A percentile compares a stretch with the other conserved stretches of the same genome.
Conservation (phyloP, 2,329 filamentous ascomycete species). For the Colletotrichum falcatum region DNA sequence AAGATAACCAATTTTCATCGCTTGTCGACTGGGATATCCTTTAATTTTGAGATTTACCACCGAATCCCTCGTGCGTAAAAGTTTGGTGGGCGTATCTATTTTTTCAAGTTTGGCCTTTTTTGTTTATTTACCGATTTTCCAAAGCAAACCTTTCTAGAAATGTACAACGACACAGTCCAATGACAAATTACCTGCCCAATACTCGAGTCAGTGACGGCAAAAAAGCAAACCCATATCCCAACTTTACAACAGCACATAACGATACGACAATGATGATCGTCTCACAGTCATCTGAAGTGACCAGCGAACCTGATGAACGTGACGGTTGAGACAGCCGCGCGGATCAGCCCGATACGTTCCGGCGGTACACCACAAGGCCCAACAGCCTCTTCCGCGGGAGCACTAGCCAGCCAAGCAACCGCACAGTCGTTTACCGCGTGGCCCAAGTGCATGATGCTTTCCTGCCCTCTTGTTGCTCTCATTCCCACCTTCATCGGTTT, state of each 20-base stretch:
- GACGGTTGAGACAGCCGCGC: conserved; percentile 5
- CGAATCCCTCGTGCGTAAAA: background rate
- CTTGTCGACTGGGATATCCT: background rate
- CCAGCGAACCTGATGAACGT: conserved; percentile 13
- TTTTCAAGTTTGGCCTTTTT: background rate
- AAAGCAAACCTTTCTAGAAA: too few species aligned
- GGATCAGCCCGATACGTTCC: background rate
- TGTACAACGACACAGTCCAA: background rate
- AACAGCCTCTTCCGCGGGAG: conserved; percentile 25
- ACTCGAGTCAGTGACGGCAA: background rate
- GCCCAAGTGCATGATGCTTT: background rate
- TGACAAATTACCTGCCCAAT: background rate
- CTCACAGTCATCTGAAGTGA: conserved; percentile 4
- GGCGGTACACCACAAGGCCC: background rate
- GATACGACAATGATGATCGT: background rate
- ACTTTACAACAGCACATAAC: background rate
- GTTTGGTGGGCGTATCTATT: too few species aligned
- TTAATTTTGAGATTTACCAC: background rate
- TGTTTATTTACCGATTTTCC: background rate
- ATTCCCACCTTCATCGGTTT: background rate
- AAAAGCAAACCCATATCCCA: background rate
- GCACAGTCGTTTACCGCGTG: conserved; percentile 22
- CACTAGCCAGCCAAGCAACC: conserved; percentile 5
- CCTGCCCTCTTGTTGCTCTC: background rate
- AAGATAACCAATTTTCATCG: conserved; percentile 8